Base-by-base conservation (phyloP, 768 basidiomycete genomes). In the Leucocoprinus sp. region DNA sequence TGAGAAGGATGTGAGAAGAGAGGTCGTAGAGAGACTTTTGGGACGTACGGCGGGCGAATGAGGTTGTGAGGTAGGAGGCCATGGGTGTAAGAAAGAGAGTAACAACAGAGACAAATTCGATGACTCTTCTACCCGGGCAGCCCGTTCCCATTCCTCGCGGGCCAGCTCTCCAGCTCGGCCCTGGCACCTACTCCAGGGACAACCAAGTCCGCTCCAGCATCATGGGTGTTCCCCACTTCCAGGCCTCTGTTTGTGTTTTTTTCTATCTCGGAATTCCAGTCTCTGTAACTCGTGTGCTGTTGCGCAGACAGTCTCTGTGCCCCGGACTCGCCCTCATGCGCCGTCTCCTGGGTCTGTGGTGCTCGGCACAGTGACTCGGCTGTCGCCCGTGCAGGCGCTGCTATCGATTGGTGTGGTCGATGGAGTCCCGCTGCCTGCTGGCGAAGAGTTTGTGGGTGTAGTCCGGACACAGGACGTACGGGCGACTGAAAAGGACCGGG, bases 371-470 rank as follows among this genome's bases (percentile, higher is more conserved):
- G 74, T 96, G 23, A 85, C 83, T 4, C 82, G 92, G 9, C 68
- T 95, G 37, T 88, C 88, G 0, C 89, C 92, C 1, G 61, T 79
- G 49, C 89, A 93, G 60, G 93, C 92, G 1, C 71, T 80, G 43
- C 64, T 96, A 15, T 81, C 87, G 2, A 91, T 96, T 52, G 76
- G 81, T 18, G 84, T 91, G 5, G 90, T 93, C 31, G 91, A 96
- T 55, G 90, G 85, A 12, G 69, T 85, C 11, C 88, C 90, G 1
- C 69, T 93, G 37, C 82, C 88, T 28, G 64, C 70, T 6, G 87
- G 89, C 22, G 91, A 93, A 60, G 92, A 95, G 54, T 95, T 93
- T 54, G 80, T 75, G 0, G 92, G 92, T 4, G 82, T 95, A 17
- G 88, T 96, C 52, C 80, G 93, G 26, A 70, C 74, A 4, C 90